Evolutionary conservation across 1,139 yeast species (phyloP).

Genomic region (Kurtzmaniella quercitrusa): DNA sequence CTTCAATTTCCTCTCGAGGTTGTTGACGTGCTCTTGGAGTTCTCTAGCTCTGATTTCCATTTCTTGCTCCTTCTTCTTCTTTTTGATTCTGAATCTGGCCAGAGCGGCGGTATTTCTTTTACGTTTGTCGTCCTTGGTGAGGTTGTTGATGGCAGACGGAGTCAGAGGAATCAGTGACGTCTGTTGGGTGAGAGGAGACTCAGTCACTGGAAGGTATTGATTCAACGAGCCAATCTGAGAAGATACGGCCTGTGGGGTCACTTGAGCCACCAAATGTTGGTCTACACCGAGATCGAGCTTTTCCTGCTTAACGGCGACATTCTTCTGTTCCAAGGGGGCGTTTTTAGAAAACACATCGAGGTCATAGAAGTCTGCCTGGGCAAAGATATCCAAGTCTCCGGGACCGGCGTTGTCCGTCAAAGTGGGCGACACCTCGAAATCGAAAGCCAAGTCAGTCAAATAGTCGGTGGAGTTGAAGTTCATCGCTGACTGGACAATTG

Average conservation of each 20-base stretch:
- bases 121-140: conserved; percentile 44
- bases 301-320: conserved; percentile 7
- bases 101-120: conserved; percentile 78
- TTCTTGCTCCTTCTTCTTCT: conserved; percentile 79
- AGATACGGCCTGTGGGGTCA: no score
- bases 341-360: conserved; percentile 39
- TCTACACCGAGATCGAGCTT: neutral
- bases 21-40: conserved; percentile 35
- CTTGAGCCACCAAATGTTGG: no score
- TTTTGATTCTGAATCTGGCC: conserved; percentile 75
- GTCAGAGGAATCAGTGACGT: neutral
- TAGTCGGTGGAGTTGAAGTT: conserved; percentile 44
- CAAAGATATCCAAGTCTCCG: conserved; percentile 40
- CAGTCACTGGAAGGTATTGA: no score
- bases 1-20: conserved; percentile 41
- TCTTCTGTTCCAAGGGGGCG: conserved; percentile 11
- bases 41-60: conserved; percentile 57
- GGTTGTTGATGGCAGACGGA: neutral
- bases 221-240: neutral
- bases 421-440: conserved; percentile 24
- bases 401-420: conserved; percentile 16
- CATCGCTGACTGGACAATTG: conserved; percentile 16
- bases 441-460: conserved; percentile 37
- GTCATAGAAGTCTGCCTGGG: conserved; percentile 44
- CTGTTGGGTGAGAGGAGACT: no score